phyloP scores from a whole-genome alignment of 345 rosid species.

The Syzygium grande region DNA sequence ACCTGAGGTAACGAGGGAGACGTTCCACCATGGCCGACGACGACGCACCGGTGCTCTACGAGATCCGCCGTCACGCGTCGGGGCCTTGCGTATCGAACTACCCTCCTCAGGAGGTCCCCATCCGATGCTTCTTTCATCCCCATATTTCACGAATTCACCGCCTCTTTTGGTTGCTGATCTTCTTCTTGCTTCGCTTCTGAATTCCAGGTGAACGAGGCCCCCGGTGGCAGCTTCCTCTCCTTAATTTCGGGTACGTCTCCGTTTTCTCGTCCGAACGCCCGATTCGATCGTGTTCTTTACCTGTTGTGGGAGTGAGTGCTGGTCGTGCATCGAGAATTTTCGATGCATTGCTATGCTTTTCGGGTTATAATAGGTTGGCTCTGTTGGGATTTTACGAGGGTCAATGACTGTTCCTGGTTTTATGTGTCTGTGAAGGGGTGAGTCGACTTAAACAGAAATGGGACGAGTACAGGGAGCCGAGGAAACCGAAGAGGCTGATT shows the following conservation, averaged over 20 bases:
- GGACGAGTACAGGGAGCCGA: conserved; percentile 36
- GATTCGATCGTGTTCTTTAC: background rate
- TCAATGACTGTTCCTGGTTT: background rate
- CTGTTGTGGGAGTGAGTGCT: background rate
- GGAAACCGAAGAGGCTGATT: conserved; percentile 24
- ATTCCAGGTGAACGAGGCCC: conserved; percentile 36
- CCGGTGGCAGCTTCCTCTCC: conserved; percentile 44
- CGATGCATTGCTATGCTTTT: background rate
- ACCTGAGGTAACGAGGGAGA: background rate
- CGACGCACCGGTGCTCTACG: conserved; percentile 33
- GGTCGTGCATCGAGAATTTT: background rate
- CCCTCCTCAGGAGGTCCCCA: conserved; percentile 67
- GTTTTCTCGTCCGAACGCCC: conserved; percentile 10
- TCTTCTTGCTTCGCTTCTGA: background rate
- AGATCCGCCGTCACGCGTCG: conserved; percentile 61
- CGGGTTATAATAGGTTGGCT: background rate
- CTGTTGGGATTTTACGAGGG: background rate
- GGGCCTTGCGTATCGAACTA: conserved; percentile 51
- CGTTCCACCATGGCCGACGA: background rate
- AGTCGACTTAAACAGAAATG: conserved; percentile 61
- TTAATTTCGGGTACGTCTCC: conserved; percentile 30
- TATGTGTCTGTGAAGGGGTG: conserved; percentile 30
- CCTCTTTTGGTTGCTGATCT: background rate
- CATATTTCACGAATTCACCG: background rate
- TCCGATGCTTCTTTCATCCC: background rate